Evolutionary conservation across 129 eudicot genomes (phyloP).

Genomic region (Saposhnikovia divaricata): DNA sequence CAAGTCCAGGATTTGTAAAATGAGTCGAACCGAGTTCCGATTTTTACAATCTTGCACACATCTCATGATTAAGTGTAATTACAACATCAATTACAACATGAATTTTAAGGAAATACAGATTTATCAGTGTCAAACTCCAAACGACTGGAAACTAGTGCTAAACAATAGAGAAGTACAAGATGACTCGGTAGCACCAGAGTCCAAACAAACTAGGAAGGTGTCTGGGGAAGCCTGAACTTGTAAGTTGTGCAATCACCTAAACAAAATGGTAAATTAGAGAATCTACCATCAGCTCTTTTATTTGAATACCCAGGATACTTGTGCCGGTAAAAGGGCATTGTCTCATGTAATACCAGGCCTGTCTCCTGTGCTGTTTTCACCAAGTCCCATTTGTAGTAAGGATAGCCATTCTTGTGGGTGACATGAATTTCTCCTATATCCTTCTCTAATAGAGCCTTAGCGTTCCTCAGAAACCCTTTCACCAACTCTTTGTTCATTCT

Average conservation of each 20-base stretch:
- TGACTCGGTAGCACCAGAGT: neutral
- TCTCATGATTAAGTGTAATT: too few relatives aligned
- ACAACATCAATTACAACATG: too few relatives aligned
- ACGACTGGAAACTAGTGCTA: neutral
- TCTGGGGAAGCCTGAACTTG: constrained; percentile 23
- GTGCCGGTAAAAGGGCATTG: constrained; percentile 19
- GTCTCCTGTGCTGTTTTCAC: constrained; percentile 33
- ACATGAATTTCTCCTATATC: constrained; percentile 39
- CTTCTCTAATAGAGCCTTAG: constrained; percentile 28
- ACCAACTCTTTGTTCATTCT: constrained; percentile 6
- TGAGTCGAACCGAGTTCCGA: too few relatives aligned
- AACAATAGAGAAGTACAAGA: neutral
- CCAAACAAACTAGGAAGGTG: neutral
- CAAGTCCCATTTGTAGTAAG: constrained; percentile 40
- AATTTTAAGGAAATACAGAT: neutral
- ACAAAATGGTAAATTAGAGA: constrained; percentile 27
- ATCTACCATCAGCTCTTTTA: constrained; percentile 37
- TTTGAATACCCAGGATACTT: constrained; percentile 32
- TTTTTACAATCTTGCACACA: too few relatives aligned
- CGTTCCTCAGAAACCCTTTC: constrained; percentile 35
- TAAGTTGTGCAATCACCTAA: constrained; percentile 26
- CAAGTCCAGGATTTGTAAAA: too few relatives aligned
- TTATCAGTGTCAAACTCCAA: neutral
- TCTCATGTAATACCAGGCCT: constrained; percentile 23
- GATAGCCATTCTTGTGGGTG: constrained; percentile 34